Base-by-base conservation (phyloP, 2,329 filamentous ascomycete species). In the Aureobasidium pullulans region DNA sequence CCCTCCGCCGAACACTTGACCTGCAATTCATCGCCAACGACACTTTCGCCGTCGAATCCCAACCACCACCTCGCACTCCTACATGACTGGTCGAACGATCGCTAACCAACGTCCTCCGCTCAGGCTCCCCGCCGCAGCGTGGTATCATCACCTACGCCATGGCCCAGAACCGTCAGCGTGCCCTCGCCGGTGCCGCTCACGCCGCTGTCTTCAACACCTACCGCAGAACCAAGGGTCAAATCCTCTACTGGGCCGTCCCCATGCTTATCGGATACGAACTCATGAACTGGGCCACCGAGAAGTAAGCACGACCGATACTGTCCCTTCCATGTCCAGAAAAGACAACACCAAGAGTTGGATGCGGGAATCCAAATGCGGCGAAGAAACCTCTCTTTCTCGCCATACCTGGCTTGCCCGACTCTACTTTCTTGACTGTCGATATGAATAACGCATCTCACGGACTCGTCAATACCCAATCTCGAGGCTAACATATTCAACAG, bases 131-230 rank as follows among this genome's bases (percentile, higher is more conserved):
- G 68, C 73, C 78, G 39, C 84, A 86, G 71, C 84, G 84, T 70
- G 83, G 84, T 69, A 77, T 87, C 62, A 77, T 79, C 60, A 79
- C 80, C 70, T 97, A 95, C 78, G 82, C 86, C 66, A 73, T 99
- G 67, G 87, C 89, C 68, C 77, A 88, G 66, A 97, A 99, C 83
- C 87, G 89, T 73, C 93, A 96, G 80, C 86, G 89, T 71, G 89
- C 91, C 64, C 82, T 96, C 66, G 90, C 90, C 64, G 90, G 89
- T 69, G 80, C 87, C 62, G 76, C 82, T 65, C 79, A 93, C 75
- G 88, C 87, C 66, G 93, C 92, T 71, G 78, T 97, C 80, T 97
- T 97, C 87, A 99, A 99, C 84, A 87, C 85, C 69, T 95, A 88
- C 83, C 87, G 94, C 76, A 86, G 94, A 70, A 89, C 88, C 77